Percentiles rank a stretch among this genome's conserved stretches.
Conservation (phyloP, 129 eudicot species). For the Dittrichia graveolens region DNA sequence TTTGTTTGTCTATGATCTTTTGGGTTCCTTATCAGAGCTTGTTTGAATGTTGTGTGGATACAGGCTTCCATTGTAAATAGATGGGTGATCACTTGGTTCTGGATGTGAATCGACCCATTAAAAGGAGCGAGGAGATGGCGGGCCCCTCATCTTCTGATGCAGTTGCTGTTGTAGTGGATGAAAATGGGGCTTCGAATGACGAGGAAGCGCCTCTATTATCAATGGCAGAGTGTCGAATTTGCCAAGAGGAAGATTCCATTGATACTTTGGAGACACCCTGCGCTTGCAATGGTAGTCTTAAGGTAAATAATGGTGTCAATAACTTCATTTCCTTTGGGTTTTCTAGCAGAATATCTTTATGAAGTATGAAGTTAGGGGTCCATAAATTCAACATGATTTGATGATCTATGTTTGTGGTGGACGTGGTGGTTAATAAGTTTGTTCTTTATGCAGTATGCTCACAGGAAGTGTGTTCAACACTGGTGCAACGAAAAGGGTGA, state of each 20-base stretch:
- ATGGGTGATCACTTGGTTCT: conserved; percentile 78
- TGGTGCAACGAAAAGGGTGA: conserved; percentile 47
- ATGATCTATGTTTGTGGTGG: conserved; percentile 11
- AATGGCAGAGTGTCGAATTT: conserved; percentile 45
- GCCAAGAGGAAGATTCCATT: conserved; percentile 46
- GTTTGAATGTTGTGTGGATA: background rate
- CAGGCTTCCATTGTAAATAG: conserved; percentile 39
- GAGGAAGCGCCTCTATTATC: conserved; percentile 77
- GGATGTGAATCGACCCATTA: conserved; percentile 60
- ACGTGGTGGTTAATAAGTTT: background rate
- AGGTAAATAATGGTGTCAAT: conserved; percentile 14
- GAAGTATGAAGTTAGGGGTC: too few relatives aligned
- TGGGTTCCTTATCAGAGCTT: background rate
- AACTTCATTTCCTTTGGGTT: background rate
- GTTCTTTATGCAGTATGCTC: conserved; percentile 38
- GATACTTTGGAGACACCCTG: conserved; percentile 44
- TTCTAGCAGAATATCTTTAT: too few relatives aligned
- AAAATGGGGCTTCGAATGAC: conserved; percentile 41
- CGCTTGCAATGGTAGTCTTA: conserved; percentile 46
- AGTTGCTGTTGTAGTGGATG: conserved; percentile 38
- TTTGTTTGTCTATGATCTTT: background rate
- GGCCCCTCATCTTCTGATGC: conserved; percentile 47
- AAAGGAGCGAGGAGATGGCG: conserved; percentile 42
- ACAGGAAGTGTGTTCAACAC: conserved; percentile 49
- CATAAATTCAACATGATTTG: too few relatives aligned